phyloP scores from a whole-genome alignment of 2,329 filamentous ascomycete genomes.

The Raffaelea albimanens region DNA sequence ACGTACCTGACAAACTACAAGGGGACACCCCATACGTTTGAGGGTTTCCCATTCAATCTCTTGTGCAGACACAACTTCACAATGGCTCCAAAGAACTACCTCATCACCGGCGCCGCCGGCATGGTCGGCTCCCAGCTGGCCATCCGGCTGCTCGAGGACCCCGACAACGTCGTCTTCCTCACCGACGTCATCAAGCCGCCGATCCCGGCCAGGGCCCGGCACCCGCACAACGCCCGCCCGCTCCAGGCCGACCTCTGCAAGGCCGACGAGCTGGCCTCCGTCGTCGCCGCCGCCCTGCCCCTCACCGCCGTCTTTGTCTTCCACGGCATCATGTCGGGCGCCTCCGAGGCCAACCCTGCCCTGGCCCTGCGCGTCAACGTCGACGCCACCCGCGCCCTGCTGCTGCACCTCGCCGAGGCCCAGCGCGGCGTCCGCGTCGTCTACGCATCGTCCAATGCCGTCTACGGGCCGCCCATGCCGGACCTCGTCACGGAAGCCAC shows the following conservation, averaged over 20 bases:
- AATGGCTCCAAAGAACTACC: constrained; percentile 13
- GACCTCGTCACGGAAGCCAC: constrained; percentile 39
- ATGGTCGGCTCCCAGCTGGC: constrained; percentile 28
- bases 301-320: constrained; percentile 50
- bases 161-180: constrained; percentile 27
- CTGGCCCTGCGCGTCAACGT: constrained; percentile 52
- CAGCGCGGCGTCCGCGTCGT: constrained; percentile 47
- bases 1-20: no score
- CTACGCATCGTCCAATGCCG: constrained; percentile 53
- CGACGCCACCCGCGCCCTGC: constrained; percentile 44
- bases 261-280: constrained; percentile 20
- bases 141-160: constrained; percentile 27
- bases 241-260: constrained; percentile 40
- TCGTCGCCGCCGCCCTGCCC: constrained; percentile 35
- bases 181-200: constrained; percentile 47
- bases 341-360: constrained; percentile 51
- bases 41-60: no score
- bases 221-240: constrained; percentile 39
- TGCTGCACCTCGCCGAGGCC: constrained; percentile 35
- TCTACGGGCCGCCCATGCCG: constrained; percentile 50
- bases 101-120: constrained; percentile 25
- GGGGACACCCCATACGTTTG: no score
- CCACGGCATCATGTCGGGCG: constrained; percentile 59
- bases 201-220: constrained; percentile 34
- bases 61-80: no score